Percentiles rank a stretch among this genome's conserved stretches.
phyloP scores from a whole-genome alignment of 169 alveolate genomes.

The Cyclospora cayetanensis region DNA sequence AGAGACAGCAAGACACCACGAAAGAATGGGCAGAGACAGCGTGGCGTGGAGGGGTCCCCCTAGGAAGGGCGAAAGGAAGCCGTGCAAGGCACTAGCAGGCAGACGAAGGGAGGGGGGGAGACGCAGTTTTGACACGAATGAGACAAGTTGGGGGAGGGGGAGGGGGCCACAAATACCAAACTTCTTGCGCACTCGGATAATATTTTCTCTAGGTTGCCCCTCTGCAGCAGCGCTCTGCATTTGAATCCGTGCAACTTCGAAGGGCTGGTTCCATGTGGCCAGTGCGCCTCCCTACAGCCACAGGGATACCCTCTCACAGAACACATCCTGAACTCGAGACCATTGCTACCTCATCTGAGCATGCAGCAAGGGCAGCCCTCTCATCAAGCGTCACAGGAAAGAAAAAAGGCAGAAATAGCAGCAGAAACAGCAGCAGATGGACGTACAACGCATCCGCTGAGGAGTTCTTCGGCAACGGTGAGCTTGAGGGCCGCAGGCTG shows the following conservation, averaged over 20 bases:
- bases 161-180: too few species aligned
- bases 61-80: too few species aligned
- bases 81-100: too few species aligned
- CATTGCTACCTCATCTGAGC: neutral
- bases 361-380: neutral
- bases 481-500: neutral
- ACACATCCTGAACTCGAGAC: neutral
- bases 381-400: neutral
- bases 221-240: constrained; percentile 83
- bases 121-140: too few species aligned
- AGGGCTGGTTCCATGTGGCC: constrained; percentile 84
- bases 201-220: constrained; percentile 68
- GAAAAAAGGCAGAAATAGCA: neutral
- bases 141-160: too few species aligned
- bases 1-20: too few species aligned
- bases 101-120: too few species aligned
- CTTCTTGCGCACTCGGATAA: constrained; percentile 41
- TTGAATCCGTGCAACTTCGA: constrained; percentile 83
- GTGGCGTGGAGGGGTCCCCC: too few species aligned
- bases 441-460: constrained; percentile 61
- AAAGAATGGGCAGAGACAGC: too few species aligned
- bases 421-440: neutral
- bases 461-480: constrained; percentile 41
- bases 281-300: constrained; percentile 79
- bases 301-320: neutral